phyloP scores from a whole-genome alignment of 345 rosid species.

The Eucalyptus paniculata region DNA sequence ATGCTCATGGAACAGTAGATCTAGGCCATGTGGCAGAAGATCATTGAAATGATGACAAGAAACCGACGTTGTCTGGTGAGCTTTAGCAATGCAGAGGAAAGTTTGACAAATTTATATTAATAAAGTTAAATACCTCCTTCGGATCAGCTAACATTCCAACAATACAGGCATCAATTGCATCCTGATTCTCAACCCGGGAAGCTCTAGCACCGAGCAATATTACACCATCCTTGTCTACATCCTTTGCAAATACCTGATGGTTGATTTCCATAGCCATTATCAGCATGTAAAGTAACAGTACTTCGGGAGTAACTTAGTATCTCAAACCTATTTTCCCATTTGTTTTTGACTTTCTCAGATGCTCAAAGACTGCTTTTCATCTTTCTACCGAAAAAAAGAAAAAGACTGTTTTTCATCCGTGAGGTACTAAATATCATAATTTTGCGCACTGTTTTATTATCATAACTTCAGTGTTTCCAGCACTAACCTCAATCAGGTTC shows the following conservation, averaged over 20 bases:
- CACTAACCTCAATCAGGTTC: conserved; percentile 53
- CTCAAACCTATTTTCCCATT: not conserved
- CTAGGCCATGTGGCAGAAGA: not conserved
- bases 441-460: not conserved
- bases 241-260: conserved; percentile 40
- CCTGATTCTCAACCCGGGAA: conserved; percentile 77
- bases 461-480: not conserved
- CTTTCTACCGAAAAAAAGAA: too few species aligned
- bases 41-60: not conserved
- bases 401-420: not conserved
- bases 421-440: not conserved
- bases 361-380: not conserved
- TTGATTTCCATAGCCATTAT: not conserved
- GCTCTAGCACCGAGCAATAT: conserved; percentile 71
- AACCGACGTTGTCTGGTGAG: not conserved
- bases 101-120: not conserved
- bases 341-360: not conserved
- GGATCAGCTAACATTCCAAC: conserved; percentile 54
- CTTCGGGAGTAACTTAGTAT: not conserved
- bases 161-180: conserved; percentile 61
- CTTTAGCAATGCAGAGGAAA: not conserved
- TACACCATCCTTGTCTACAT: conserved; percentile 41
- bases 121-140: conserved; percentile 18
- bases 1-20: not conserved
- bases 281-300: not conserved